Evolutionary conservation across 2,329 filamentous ascomycete species (phyloP), one percentile per base, ranked within the genome.

Genomic region (Neoarthrinium moseri): DNA sequence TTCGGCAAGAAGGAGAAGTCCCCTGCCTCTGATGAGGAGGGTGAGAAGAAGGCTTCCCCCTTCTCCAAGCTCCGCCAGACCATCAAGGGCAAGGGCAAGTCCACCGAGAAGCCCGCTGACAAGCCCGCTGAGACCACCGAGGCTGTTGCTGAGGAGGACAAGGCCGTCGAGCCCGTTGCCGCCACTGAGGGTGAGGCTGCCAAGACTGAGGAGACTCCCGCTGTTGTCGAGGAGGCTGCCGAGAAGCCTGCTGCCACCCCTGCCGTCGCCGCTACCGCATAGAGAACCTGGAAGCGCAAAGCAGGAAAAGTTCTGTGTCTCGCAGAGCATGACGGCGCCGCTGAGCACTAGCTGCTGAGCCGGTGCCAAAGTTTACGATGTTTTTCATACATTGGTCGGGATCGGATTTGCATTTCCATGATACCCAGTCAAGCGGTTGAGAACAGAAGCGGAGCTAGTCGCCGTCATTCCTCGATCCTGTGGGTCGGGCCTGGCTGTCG

Each of bases 1-100:
- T 84, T 83, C 61, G 83, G 89, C 70, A 87, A 89, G 80, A 92
- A 92, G 78, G 84, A 87, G 67, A 79, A 80, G 69, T 48, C 59
- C 20, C 65, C 72, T 36, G 60, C 70, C 27, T 78, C 77, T 2
- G 84, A 84, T 53, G 76, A 82, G 57, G 84, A 87, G 62, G 75
- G 80, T 54, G 75, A 81, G 67, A 79, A 79, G 72, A 73, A 75
- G 69, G 75, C 74, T 53, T 72, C 73, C 47, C 70, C 69, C 57
- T 83, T 83, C 74, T 82, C 78, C 51, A 81, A 81, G 75, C 68
- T 83, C 60, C 62, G 62, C 46, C 61, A 65, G 52, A 65, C 61
- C 5, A 58, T 65, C 2, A 63, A 64, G 59, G 55, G 55, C 35
- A 63, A 63, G 60, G 56, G 50, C 50, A 65, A 64, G 59, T 50